These are phyloP conservation scores for Aspergillus cavernicola DNA, from an alignment of 495 filamentous ascomycete genomes.

Conservation along the genomic window DNA sequence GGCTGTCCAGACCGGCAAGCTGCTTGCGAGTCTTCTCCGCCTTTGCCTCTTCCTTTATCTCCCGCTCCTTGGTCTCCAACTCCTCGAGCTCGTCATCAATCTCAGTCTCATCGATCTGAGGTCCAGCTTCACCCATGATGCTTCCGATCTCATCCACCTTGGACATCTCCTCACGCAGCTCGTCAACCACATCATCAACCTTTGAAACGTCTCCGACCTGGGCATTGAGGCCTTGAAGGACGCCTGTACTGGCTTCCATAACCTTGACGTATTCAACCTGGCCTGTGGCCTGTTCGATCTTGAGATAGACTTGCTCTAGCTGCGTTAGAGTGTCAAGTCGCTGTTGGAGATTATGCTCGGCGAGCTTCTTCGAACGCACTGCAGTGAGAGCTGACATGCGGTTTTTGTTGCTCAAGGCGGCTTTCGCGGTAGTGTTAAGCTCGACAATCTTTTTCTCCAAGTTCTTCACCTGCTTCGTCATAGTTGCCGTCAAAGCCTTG, in stretches of 20 bases:
- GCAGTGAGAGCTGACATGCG: constrained; percentile 68
- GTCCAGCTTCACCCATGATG: constrained; percentile 62
- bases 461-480: constrained; percentile 60
- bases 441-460: constrained; percentile 52
- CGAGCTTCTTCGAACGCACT: constrained; percentile 77
- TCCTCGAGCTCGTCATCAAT: constrained; percentile 85
- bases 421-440: constrained; percentile 54
- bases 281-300: constrained; percentile 80
- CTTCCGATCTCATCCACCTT: constrained; percentile 78
- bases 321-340: constrained; percentile 70
- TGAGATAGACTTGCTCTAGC: constrained; percentile 72
- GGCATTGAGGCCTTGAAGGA: constrained; percentile 67
- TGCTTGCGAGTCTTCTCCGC: constrained; percentile 39
- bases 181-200: constrained; percentile 71
- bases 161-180: constrained; percentile 73
- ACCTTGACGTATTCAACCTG: constrained; percentile 75
- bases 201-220: constrained; percentile 72
- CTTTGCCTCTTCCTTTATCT: constrained; percentile 51
- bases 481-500: constrained; percentile 59
- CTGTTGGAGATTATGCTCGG: constrained; percentile 64
- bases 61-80: constrained; percentile 63
- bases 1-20: constrained; percentile 43
- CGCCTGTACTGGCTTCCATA: constrained; percentile 72
- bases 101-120: constrained; percentile 71
- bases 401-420: constrained; percentile 67